Percentiles rank a stretch among this genome's conserved stretches.
Conservation (phyloP, 108 stramenopile genomes). For the Epithemia pelagica region DNA sequence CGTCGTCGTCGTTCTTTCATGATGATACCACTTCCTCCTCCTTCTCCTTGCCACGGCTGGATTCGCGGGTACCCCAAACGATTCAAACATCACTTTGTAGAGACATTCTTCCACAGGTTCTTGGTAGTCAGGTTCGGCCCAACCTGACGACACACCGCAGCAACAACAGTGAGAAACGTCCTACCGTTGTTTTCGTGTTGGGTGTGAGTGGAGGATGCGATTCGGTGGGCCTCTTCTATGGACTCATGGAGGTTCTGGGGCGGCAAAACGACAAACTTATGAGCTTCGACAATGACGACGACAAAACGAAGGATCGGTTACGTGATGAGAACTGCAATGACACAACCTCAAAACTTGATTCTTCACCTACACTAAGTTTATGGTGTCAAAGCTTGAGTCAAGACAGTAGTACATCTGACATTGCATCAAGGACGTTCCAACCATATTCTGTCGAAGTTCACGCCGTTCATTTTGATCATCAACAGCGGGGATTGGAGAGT, state of each 20-base stretch:
- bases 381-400: background rate
- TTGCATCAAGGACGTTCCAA: background rate
- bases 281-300: background rate
- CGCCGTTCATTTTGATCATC: constrained; percentile 83
- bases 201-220: constrained; percentile 89
- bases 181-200: constrained; percentile 37
- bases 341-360: background rate
- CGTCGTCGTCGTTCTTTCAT: no score
- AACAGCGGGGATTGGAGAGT: constrained; percentile 60
- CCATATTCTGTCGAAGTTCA: constrained; percentile 37
- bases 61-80: no score
- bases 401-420: background rate
- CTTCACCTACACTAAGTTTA: no score
- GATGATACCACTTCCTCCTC: no score
- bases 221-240: constrained; percentile 77
- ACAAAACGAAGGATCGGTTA: background rate
- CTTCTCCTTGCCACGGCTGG: no score
- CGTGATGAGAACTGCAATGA: background rate
- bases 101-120: no score
- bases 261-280: background rate
- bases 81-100: no score
- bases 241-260: constrained; percentile 33
- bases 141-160: no score
- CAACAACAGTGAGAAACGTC: no score
- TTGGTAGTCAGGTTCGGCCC: no score